Conservation (phyloP, 2,329 filamentous ascomycete species). For the Xylaria multiplex region DNA sequence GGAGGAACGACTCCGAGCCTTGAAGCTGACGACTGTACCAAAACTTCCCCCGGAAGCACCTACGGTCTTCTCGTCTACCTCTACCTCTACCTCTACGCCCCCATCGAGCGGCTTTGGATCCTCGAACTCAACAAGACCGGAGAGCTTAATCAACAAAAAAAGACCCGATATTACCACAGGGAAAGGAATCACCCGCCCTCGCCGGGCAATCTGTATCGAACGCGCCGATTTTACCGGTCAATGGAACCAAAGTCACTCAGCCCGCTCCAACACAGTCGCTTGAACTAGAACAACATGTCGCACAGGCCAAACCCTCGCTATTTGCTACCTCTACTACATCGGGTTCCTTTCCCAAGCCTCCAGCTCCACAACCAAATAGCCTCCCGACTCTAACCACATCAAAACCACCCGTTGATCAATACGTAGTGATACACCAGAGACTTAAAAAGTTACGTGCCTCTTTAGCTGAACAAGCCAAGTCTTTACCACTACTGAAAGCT, state of each 20-base stretch:
- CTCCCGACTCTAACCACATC: conserved; percentile 26
- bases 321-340: conserved; percentile 30
- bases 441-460: conserved; percentile 66
- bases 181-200: neutral
- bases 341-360: conserved; percentile 21
- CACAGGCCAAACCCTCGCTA: conserved; percentile 23
- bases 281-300: conserved; percentile 7
- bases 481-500: conserved; percentile 68
- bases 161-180: conserved; percentile 35
- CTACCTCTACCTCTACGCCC: conserved; percentile 7
- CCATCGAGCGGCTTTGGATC: conserved; percentile 16
- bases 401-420: conserved; percentile 54
- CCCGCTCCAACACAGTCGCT: conserved; percentile 7
- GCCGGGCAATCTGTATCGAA: conserved; percentile 19
- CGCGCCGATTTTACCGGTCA: conserved; percentile 31
- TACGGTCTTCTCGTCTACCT: neutral
- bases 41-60: conserved; percentile 52
- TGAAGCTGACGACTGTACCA: conserved; percentile 58
- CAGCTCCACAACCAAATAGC: conserved; percentile 37
- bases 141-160: neutral
- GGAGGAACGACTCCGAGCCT: conserved; percentile 59
- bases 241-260: conserved; percentile 37
- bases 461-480: conserved; percentile 64
- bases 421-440: conserved; percentile 70
- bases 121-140: neutral